These are phyloP conservation scores for Ligustrum vulgare DNA, from an alignment of 257 asterid genomes.

Conservation along the genomic window DNA sequence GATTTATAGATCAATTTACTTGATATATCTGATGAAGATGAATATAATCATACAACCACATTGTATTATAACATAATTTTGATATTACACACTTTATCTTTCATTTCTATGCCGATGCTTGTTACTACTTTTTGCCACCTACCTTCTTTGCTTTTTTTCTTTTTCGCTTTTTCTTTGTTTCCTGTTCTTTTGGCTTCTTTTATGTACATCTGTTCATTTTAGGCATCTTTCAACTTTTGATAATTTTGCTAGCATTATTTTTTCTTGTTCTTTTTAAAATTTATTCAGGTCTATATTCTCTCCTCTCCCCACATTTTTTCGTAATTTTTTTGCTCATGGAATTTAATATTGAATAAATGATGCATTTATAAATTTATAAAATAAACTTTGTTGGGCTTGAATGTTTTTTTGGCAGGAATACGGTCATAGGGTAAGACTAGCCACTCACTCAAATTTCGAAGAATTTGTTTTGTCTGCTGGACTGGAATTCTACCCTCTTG, in stretches of 20 bases:
- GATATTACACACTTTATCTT: background rate
- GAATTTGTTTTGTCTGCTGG: slow-evolving; percentile 81
- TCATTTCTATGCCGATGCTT: background rate
- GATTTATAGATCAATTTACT: background rate
- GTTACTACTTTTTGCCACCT: background rate
- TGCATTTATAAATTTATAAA: slow-evolving; percentile 6
- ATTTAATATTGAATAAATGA: background rate
- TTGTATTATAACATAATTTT: background rate
- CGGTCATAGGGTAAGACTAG: slow-evolving; percentile 89
- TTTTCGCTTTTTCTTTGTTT: background rate
- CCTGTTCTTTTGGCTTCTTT: background rate
- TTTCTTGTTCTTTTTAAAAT: background rate
- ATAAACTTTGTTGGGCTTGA: slow-evolving; percentile 12
- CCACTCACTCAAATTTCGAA: slow-evolving; percentile 78
- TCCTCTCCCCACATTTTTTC: background rate
- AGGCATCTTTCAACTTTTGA: background rate
- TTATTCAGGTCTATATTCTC: slow-evolving; percentile 4
- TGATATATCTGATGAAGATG: background rate
- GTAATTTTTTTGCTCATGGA: background rate
- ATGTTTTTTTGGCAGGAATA: slow-evolving; percentile 53
- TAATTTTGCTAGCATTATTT: background rate
- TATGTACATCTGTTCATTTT: background rate
- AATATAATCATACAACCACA: background rate
- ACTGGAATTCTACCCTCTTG: slow-evolving; percentile 85
- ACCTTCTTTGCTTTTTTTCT: background rate